These are phyloP conservation scores for Pisolithus marmoratus DNA, from an alignment of 768 basidiomycete genomes.

Conservation along the genomic window DNA sequence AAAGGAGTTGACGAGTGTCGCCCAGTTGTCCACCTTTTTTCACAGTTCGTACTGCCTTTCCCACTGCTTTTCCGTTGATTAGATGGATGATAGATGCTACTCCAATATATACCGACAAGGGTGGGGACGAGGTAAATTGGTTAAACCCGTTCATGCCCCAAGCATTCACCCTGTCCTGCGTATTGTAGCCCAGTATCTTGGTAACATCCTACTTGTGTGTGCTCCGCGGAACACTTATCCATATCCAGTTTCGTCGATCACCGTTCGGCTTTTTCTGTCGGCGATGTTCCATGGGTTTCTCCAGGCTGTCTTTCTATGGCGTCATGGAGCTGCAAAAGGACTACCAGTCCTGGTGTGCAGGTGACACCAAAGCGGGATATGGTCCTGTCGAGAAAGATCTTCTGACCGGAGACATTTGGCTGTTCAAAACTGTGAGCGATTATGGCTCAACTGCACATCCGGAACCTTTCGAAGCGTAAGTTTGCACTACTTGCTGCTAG, in stretches of 20 bases:
- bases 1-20: conserved; percentile 44
- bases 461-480: conserved; percentile 56
- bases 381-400: conserved; percentile 46
- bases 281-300: conserved; percentile 66
- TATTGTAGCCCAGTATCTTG: conserved; percentile 19
- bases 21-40: conserved; percentile 63
- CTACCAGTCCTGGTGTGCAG: conserved; percentile 58
- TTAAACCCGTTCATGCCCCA: neutral
- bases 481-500: neutral
- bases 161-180: conserved; percentile 6
- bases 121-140: conserved; percentile 44
- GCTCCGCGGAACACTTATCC: conserved; percentile 9
- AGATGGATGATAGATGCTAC: conserved; percentile 40
- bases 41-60: conserved; percentile 18
- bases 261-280: conserved; percentile 79
- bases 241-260: conserved; percentile 59
- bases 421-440: conserved; percentile 63
- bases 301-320: conserved; percentile 72
- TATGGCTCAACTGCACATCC: conserved; percentile 61
- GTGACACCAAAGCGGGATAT: conserved; percentile 45
- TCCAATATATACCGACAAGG: conserved; percentile 53
- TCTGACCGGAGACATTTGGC: conserved; percentile 40
- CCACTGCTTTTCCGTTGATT: neutral
- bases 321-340: conserved; percentile 61
- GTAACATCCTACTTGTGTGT: conserved; percentile 11